Percentiles rank a stretch among this genome's conserved stretches.
Evolutionary conservation across 164 flowering plant species (phyloP).

Genomic region (Buxus sempervirens): DNA sequence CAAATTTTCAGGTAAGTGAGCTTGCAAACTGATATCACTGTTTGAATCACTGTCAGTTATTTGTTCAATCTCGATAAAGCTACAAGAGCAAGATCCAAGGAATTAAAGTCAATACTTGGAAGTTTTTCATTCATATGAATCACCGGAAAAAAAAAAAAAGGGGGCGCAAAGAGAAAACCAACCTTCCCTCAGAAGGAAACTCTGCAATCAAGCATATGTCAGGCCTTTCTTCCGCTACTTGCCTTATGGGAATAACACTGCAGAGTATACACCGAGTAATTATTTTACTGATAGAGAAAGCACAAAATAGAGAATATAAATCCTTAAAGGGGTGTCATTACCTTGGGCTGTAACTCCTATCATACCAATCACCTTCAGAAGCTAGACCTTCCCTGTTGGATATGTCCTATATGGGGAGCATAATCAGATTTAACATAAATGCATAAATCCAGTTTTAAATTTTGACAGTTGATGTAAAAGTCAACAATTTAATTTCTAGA

Average conservation of each 20-base stretch:
- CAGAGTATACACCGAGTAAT: constrained; percentile 14
- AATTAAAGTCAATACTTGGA: constrained; percentile 3
- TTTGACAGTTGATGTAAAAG: neutral
- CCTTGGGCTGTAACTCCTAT: constrained; percentile 60
- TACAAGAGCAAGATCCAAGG: constrained; percentile 29
- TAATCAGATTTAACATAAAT: constrained; percentile 5
- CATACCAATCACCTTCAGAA: constrained; percentile 66
- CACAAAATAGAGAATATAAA: neutral
- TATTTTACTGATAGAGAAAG: neutral
- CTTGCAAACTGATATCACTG: constrained; percentile 47
- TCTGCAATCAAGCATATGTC: constrained; percentile 63
- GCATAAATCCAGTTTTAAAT: neutral
- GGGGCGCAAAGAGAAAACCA: constrained; percentile 15
- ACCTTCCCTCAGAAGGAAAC: constrained; percentile 81
- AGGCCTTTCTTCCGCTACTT: constrained; percentile 61
- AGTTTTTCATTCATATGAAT: constrained; percentile 3
- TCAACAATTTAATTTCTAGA: constrained; percentile 6
- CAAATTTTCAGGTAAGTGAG: constrained; percentile 46
- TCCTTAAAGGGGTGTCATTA: constrained; percentile 19
- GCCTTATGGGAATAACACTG: constrained; percentile 55
- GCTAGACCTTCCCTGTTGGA: constrained; percentile 94
- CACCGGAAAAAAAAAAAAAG: too few species aligned
- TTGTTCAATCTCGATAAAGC: constrained; percentile 55
- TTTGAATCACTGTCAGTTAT: constrained; percentile 44
- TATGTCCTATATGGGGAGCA: constrained; percentile 55